Base-by-base conservation (phyloP, 2,329 filamentous ascomycete species). In the Beauveria pseudobassiana region DNA sequence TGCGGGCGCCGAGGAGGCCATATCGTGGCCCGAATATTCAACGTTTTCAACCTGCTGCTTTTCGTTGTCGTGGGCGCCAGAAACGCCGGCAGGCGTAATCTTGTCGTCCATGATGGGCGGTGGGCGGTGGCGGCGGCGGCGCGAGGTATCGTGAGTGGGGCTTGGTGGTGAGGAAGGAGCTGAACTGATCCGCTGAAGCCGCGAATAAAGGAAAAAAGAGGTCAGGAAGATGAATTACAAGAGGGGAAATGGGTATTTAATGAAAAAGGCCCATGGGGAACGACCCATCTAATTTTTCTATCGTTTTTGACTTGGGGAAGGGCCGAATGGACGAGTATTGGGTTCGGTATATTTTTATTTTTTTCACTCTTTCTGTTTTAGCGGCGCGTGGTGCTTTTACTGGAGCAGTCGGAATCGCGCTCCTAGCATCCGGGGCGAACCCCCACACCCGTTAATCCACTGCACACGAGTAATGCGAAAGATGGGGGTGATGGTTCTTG, bases 21-120 rank as follows among this genome's bases (percentile, higher is more conserved):
- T 8, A 4, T 46, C n/a, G 8, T 38, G 1, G 40, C 12, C 14
- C 18, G 49, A 24, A 46, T 62, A 34, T n/a, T 62, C 53, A 18
- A 62, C 38, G 42, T 62, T 58, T 53, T 62, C 60, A 18, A 57
- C 28, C 20, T 62, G 53, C 26, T 58, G 46, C 48, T 62, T 62
- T 16, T 62, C 59, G 18, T 8, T 22, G 49, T 62, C 51, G 34
- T 30, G 9, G 7, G 38, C 4, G 42, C 28, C 51, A 14, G 24
- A 7, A 5, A 38, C 38, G 52, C 51, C 52, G 16, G 60, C 60
- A 5, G 60, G 60, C 10, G 60, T 40, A 49, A 62, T 62, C n/a
- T 58, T 62, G 60, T 62, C 60, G 20, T 62, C 60, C 60, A 62
- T 62, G 40, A 22, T 30, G 20, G 14, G 8, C 12, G 10, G 10